phyloP scores from a whole-genome alignment of 1,284 basidiomycete species.

The Inonotus obliquus region DNA sequence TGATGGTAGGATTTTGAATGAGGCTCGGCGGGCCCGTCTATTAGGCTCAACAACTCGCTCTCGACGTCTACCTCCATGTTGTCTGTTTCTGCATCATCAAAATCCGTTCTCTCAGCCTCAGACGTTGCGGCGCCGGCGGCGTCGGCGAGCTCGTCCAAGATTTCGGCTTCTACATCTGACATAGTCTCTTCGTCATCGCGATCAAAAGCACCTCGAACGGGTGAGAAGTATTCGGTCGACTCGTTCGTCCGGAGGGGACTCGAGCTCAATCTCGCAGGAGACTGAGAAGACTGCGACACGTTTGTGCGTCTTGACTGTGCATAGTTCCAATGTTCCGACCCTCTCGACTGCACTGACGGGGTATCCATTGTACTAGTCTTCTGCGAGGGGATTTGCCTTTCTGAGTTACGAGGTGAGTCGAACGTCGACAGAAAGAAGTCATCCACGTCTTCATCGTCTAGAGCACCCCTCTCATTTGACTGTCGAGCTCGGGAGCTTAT shows the following conservation, averaged over 20 bases:
- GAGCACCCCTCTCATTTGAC: conserved; percentile 19
- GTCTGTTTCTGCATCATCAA: conserved; percentile 16
- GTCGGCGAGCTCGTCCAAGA: conserved; percentile 28
- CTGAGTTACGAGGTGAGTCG: conserved; percentile 9
- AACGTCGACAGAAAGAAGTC: conserved; percentile 29
- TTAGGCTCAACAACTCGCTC: conserved; percentile 62
- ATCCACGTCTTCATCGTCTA: conserved; percentile 40
- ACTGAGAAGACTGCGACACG: not conserved
- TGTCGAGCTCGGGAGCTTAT: conserved; percentile 16
- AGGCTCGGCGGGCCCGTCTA: conserved; percentile 42
- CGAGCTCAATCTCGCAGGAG: not conserved
- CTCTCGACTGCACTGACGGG: not conserved
- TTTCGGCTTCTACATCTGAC: conserved; percentile 23
- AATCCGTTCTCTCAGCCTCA: conserved; percentile 13
- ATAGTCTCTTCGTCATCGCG: not conserved
- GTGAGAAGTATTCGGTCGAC: not conserved
- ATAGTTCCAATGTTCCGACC: not conserved
- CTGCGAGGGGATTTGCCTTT: not conserved
- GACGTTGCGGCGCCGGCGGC: conserved; percentile 19
- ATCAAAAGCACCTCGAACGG: not conserved
- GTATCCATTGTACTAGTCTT: not conserved
- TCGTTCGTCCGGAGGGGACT: not conserved
- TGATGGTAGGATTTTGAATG: not conserved
- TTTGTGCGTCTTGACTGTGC: not conserved
- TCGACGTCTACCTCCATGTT: conserved; percentile 59